phyloP scores from a whole-genome alignment of 768 basidiomycete species.

The Holtermannia corniformis region DNA sequence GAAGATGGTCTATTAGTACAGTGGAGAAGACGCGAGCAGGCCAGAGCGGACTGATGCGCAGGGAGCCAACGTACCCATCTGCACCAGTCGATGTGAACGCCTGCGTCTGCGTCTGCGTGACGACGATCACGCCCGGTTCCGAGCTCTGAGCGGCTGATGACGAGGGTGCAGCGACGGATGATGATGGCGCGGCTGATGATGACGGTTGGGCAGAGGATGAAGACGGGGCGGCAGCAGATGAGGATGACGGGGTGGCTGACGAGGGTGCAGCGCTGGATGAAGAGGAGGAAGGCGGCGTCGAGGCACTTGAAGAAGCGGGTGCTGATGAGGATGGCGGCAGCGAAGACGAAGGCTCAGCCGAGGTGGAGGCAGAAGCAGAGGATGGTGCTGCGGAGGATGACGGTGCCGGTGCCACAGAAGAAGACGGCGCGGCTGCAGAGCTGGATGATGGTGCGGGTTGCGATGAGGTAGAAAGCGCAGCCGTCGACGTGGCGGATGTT shows the following conservation, averaged over 20 bases:
- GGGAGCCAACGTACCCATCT: background rate
- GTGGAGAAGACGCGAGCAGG: no score
- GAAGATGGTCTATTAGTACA: no score
- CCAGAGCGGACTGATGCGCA: no score
- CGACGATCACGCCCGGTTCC: background rate
- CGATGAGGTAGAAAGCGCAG: no score
- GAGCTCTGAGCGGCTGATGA: background rate
- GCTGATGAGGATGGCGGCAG: background rate
- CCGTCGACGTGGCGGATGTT: no score
- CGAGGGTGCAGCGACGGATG: background rate
- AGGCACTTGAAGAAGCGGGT: background rate
- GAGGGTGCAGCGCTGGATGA: no score
- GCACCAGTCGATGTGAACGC: background rate
- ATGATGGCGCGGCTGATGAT: background rate
- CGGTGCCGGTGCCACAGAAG: background rate
- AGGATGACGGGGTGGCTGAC: background rate
- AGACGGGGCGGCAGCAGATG: background rate
- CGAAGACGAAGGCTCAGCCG: background rate
- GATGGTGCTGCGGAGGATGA: background rate
- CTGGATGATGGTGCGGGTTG: no score
- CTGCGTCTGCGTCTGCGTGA: background rate
- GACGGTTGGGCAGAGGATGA: background rate
- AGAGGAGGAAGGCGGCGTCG: background rate
- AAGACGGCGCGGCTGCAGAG: no score
- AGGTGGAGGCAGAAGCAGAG: background rate